These are phyloP conservation scores for Botrytis fabae DNA, from an alignment of 2,329 filamentous ascomycete species.

Conservation along the genomic window DNA sequence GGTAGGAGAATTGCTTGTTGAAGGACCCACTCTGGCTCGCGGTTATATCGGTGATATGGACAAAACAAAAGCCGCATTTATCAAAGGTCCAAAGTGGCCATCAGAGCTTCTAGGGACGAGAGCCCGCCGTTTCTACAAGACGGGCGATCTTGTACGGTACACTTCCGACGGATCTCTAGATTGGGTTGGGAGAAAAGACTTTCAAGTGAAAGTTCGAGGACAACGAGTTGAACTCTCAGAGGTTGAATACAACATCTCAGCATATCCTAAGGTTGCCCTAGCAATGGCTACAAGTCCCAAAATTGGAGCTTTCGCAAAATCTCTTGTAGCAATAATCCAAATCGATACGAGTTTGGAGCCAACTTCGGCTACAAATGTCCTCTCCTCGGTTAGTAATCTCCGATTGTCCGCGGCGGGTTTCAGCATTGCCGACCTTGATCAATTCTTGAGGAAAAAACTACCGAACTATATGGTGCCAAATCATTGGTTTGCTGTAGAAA, in stretches of 20 bases:
- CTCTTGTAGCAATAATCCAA: conserved; percentile 20
- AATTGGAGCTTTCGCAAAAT: conserved; percentile 12
- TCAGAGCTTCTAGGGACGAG: conserved; percentile 21
- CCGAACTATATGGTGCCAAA: conserved; percentile 32
- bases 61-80: conserved; percentile 42
- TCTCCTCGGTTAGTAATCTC: conserved; percentile 10
- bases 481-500: conserved; percentile 26
- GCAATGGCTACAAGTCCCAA: conserved; percentile 19
- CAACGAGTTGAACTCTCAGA: conserved; percentile 65
- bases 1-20: conserved; percentile 44
- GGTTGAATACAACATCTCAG: conserved; percentile 45
- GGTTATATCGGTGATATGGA: conserved; percentile 45
- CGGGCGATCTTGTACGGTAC: conserved; percentile 56
- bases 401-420: conserved; percentile 1
- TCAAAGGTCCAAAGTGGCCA: conserved; percentile 40
- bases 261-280: conserved; percentile 3
- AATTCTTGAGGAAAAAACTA: conserved; percentile 15
- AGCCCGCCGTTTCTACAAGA: conserved; percentile 55
- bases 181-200: conserved; percentile 63
- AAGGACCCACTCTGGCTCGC: conserved; percentile 43
- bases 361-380: not conserved
- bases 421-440: conserved; percentile 4
- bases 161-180: conserved; percentile 58
- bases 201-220: conserved; percentile 65
- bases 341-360: not conserved